Conservation (phyloP, 2,329 filamentous ascomycete genomes). For the Myriosclerotinia scirpicola region DNA sequence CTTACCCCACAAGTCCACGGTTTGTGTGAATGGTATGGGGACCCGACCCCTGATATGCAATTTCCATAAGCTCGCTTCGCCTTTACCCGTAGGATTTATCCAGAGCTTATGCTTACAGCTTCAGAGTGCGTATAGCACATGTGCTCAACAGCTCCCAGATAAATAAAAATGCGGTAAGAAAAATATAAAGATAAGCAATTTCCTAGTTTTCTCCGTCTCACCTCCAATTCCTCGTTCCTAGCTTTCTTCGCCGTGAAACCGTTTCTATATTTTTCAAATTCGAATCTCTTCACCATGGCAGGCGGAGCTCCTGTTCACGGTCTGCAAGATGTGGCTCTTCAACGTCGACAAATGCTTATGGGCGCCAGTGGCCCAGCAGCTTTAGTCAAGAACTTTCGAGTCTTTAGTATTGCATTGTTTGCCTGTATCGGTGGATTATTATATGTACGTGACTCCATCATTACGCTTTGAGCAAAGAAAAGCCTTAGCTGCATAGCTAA, state of each 20-base stretch:
- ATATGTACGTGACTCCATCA: conserved; percentile 37
- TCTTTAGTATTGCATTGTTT: conserved; percentile 61
- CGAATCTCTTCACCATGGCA: conserved; percentile 7
- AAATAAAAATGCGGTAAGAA: background rate
- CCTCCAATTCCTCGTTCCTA: background rate
- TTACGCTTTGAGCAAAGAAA: background rate
- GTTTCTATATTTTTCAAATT: background rate
- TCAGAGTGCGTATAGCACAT: background rate
- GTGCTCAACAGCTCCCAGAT: background rate
- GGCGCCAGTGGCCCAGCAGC: conserved; percentile 52
- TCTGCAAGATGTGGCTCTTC: conserved; percentile 53
- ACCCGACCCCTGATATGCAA: background rate
- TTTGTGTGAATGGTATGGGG: background rate
- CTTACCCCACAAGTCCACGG: background rate
- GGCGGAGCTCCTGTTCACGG: conserved; percentile 26
- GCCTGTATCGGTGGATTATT: conserved; percentile 62
- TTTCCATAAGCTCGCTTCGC: background rate
- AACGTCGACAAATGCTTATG: conserved; percentile 54
- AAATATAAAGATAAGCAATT: background rate
- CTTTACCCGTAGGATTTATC: conserved; percentile 1
- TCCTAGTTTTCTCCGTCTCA: background rate
- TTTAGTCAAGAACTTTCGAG: conserved; percentile 59
- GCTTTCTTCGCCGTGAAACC: background rate
- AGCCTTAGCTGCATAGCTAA: background rate
- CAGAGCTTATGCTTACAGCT: background rate